These are phyloP conservation scores for Lentinula edodes DNA, from an alignment of 768 basidiomycete species.

Conservation along the genomic window DNA sequence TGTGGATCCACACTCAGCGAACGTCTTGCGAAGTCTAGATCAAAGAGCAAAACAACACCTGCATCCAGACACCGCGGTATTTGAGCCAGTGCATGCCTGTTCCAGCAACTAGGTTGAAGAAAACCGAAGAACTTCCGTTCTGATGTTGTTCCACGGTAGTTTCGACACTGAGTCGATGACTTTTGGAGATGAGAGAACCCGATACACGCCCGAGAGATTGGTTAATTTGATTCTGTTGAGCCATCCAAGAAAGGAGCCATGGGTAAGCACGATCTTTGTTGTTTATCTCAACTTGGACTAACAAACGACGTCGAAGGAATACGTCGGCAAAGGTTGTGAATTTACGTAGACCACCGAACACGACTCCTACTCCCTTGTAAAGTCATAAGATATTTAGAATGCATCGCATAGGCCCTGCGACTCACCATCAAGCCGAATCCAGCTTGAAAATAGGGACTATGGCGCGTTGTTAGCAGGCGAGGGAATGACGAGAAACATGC, in stretches of 20 bases:
- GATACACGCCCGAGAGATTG: slow-evolving; percentile 21
- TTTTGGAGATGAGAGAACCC: slow-evolving; percentile 44
- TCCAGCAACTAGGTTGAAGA: slow-evolving; percentile 93
- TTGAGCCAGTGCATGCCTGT: slow-evolving; percentile 92
- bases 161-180: slow-evolving; percentile 93
- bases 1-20: neutral
- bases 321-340: slow-evolving; percentile 62
- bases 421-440: slow-evolving; percentile 95
- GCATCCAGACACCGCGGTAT: slow-evolving; percentile 92
- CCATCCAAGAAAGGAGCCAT: slow-evolving; percentile 98
- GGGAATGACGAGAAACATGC: slow-evolving; percentile 20
- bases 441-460: slow-evolving; percentile 94
- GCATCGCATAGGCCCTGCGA: neutral
- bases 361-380: slow-evolving; percentile 83
- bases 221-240: slow-evolving; percentile 44
- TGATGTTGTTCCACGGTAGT: slow-evolving; percentile 84
- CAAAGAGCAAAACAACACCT: slow-evolving; percentile 42
- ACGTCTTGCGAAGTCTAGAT: neutral
- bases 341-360: slow-evolving; percentile 69
- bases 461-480: neutral
- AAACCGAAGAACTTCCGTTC: slow-evolving; percentile 85
- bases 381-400: slow-evolving; percentile 3
- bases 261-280: slow-evolving; percentile 93
- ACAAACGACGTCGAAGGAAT: slow-evolving; percentile 80
- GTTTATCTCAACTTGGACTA: slow-evolving; percentile 93